Base-by-base conservation (phyloP, 2,329 filamentous ascomycete genomes). In the Calonectria naviculata region DNA sequence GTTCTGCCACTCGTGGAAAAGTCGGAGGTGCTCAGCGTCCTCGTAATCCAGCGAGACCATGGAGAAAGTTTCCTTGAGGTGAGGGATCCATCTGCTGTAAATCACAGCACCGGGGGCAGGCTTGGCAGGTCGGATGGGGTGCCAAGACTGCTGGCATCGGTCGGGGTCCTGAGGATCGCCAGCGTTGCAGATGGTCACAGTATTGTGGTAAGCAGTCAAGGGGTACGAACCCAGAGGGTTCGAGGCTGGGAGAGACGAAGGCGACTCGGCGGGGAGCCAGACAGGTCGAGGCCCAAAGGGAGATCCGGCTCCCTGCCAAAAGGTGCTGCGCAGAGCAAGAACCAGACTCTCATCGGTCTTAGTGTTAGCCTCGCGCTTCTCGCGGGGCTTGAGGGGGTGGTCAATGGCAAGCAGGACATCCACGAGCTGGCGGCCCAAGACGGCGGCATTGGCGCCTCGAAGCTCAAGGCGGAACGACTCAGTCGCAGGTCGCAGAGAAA, bases 1-100 rank as follows among this genome's bases (percentile, higher is more conserved):
- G 79, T 96, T 96, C 83, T 95, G 93, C 94, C 94, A 96, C 68
- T 87, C 87, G 82, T 95, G 91, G 85, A 96, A 95, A 6, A 94
- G 86, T 19, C 86, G 83, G 62, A 95, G 83, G 82, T 96, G 93
- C 76, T 89, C 86, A 1, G 85, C 79, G 77, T 94, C 85, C 36
- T 87, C 78, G 82, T 89, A 93, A 80, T 95, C 92, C 1, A 96
- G 87, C 13, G 90, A 91, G n/a, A 93, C 87, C 86, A 95, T 93
- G 71, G 92, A 94, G 81, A 95, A 95, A 74, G 90, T 93, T 85
- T 95, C 92, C 71, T 90, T 86, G 46, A 95, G 86, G 78, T 95
- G 91, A 9, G 93, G 93, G 71, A 95, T 92, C 85, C 92, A 95
- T 68, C 94, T 91, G 79, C 93, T 94, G 85, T 96, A 96, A 75